phyloP scores from a whole-genome alignment of 2,329 filamentous ascomycete genomes.

The Paecilomyces sp. region DNA sequence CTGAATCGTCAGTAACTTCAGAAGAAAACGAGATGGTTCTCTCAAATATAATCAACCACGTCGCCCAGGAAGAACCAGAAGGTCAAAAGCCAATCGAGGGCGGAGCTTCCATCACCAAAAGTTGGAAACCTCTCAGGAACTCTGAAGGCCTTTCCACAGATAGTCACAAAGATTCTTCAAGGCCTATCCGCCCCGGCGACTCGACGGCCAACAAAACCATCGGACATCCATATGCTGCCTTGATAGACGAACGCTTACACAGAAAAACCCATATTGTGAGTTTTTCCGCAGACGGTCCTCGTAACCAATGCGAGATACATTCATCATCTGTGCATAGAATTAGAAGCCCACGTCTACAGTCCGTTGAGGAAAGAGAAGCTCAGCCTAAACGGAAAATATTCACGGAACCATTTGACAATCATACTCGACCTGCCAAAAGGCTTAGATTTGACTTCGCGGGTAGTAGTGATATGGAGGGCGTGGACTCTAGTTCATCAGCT shows the following conservation, averaged over 20 bases:
- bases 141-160: neutral
- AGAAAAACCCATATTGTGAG: slow-evolving; percentile 3
- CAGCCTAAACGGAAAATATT: neutral
- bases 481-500: neutral
- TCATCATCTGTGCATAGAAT: neutral
- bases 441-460: neutral
- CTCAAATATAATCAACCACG: neutral
- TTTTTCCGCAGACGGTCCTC: slow-evolving; percentile 2
- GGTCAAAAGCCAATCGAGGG: neutral
- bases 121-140: neutral
- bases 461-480: neutral
- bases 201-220: neutral
- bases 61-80: neutral
- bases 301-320: slow-evolving; percentile 2
- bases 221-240: neutral
- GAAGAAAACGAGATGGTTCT: neutral
- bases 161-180: neutral
- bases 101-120: neutral
- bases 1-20: neutral
- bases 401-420: neutral
- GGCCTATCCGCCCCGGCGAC: neutral
- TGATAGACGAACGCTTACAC: neutral
- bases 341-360: neutral
- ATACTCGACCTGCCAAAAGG: neutral
- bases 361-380: neutral